Evolutionary conservation across 2,329 filamentous ascomycete genomes (phyloP).

Genomic region (Ascochyta rabiei): DNA sequence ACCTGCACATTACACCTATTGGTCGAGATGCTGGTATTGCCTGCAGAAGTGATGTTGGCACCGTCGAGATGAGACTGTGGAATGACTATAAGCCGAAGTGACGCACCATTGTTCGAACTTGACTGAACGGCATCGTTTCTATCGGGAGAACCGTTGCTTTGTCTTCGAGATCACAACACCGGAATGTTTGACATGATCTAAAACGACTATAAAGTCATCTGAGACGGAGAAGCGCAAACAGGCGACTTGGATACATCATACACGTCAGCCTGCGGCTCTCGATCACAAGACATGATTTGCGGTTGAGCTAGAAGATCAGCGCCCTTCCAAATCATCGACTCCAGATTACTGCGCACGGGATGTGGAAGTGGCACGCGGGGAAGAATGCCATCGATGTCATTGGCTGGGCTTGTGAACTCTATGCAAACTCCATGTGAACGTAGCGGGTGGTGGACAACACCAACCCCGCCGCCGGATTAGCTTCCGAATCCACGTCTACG

Average conservation of each 20-base stretch:
- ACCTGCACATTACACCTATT: neutral
- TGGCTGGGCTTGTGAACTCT: neutral
- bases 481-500: slow-evolving; percentile 2
- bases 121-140: no score
- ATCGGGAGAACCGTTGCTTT: no score
- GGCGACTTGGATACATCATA: slow-evolving; percentile 3
- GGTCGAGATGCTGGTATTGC: neutral
- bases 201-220: neutral
- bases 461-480: slow-evolving; percentile 12
- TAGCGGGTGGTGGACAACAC: neutral
- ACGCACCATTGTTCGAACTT: neutral
- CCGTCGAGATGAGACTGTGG: neutral
- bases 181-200: neutral
- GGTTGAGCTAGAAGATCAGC: slow-evolving; percentile 12
- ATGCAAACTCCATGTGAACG: slow-evolving; percentile 9
- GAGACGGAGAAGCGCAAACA: neutral
- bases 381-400: slow-evolving; percentile 1
- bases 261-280: slow-evolving; percentile 9
- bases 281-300: slow-evolving; percentile 6
- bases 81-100: neutral
- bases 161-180: neutral
- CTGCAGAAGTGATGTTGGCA: neutral
- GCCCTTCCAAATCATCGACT: slow-evolving; percentile 12
- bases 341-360: slow-evolving; percentile 1
- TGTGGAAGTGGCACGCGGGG: neutral